Conservation (phyloP, 1,284 basidiomycete species). For the Leccinum huronense region DNA sequence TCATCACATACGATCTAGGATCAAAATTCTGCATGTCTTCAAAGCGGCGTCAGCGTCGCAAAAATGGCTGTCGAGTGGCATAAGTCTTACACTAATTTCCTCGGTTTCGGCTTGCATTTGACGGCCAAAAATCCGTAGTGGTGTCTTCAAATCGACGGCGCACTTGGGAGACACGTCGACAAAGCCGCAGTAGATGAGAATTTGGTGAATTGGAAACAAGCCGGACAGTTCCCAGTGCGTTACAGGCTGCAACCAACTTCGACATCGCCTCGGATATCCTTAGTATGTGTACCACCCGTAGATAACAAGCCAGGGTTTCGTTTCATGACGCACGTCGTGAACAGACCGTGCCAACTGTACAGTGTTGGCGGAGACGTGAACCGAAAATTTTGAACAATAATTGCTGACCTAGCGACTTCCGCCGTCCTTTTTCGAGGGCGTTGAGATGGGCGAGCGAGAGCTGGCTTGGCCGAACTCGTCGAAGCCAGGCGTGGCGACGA, state of each 20-base stretch:
- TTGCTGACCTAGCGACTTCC: conserved; percentile 34
- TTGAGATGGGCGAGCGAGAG: conserved; percentile 19
- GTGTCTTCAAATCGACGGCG: neutral
- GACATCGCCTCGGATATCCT: conserved; percentile 1
- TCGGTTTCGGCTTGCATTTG: neutral
- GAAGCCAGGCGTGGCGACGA: conserved; percentile 23
- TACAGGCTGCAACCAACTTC: neutral
- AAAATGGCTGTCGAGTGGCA: neutral
- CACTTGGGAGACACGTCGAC: neutral
- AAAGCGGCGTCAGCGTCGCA: neutral
- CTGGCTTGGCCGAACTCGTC: conserved; percentile 69
- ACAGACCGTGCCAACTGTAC: no score
- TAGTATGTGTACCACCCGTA: neutral
- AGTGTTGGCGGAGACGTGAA: no score
- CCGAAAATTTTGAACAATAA: no score
- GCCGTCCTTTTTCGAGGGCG: conserved; percentile 35
- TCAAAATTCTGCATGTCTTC: neutral
- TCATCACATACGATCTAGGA: neutral
- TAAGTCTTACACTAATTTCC: neutral
- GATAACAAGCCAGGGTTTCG: neutral
- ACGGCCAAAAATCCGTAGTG: neutral
- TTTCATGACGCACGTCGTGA: neutral
- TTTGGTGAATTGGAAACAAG: neutral
- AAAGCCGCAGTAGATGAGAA: neutral
- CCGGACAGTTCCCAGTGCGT: neutral